Conservation (phyloP, 192 early-diverging fungal genomes). For the Nowakowskiella sp. region DNA sequence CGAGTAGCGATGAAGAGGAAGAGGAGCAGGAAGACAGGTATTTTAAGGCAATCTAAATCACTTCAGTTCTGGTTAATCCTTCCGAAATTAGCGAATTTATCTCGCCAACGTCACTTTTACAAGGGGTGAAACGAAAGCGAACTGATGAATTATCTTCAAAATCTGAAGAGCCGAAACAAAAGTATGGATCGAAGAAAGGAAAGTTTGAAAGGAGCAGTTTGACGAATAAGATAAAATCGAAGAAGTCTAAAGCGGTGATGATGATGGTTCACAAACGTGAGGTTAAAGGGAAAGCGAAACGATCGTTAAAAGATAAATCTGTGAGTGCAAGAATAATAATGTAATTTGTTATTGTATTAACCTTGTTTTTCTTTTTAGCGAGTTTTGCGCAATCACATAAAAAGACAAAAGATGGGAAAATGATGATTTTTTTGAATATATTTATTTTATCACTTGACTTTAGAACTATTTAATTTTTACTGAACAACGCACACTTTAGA, state of each 20-base stretch:
- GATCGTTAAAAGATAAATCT: constrained; percentile 9
- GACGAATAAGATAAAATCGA: constrained; percentile 89
- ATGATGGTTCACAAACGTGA: constrained; percentile 94
- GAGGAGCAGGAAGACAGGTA: too few relatives aligned
- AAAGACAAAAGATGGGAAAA: constrained; percentile 55
- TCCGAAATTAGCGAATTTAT: background rate
- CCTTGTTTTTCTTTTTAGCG: constrained; percentile 1
- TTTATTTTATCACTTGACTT: too few relatives aligned
- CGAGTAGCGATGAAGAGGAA: too few relatives aligned
- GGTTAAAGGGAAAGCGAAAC: constrained; percentile 40
- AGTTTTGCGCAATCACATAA: constrained; percentile 48
- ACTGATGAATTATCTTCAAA: constrained; percentile 87
- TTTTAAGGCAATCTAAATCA: too few relatives aligned
- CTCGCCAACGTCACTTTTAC: background rate
- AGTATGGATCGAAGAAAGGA: constrained; percentile 83
- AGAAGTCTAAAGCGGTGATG: constrained; percentile 81
- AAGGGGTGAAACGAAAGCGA: constrained; percentile 60
- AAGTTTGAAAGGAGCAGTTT: constrained; percentile 67
- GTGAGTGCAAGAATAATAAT: too few relatives aligned
- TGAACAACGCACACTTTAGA: too few relatives aligned
- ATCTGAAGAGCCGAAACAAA: constrained; percentile 74
- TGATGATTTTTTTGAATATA: constrained; percentile 35
- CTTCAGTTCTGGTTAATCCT: too few relatives aligned
- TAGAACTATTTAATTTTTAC: too few relatives aligned
- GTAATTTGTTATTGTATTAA: background rate